Evolutionary conservation across 169 alveolate genomes (phyloP).

Genomic region (Amoebophrya sp.): DNA sequence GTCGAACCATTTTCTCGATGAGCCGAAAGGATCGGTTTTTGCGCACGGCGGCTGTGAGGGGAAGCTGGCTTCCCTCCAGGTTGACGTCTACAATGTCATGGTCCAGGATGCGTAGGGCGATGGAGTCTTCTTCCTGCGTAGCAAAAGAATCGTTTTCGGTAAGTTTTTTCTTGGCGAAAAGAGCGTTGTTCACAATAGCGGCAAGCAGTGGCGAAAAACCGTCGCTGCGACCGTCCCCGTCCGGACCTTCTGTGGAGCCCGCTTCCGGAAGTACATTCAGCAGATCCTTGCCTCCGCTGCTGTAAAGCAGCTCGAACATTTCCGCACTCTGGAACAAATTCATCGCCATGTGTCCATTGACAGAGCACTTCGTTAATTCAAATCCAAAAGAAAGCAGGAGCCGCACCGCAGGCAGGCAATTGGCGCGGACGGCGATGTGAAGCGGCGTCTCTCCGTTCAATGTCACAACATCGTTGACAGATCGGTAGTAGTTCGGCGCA

Average conservation of each 20-base stretch:
- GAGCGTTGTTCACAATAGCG: not conserved
- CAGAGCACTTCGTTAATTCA: not conserved
- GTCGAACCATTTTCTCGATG: not conserved
- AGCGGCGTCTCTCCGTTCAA: not conserved
- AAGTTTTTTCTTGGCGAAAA: too few relatives aligned
- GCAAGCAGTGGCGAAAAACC: not conserved
- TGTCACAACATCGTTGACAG: not conserved
- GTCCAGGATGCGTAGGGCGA: not conserved
- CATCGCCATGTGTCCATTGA: constrained; percentile 16
- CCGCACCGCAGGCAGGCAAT: not conserved
- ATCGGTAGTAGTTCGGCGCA: not conserved
- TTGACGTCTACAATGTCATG: not conserved
- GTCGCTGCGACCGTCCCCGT: not conserved
- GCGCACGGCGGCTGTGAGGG: not conserved
- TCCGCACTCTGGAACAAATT: not conserved
- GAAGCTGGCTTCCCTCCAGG: not conserved
- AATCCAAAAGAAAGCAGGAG: not conserved
- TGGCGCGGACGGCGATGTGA: not conserved
- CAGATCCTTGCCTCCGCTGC: not conserved
- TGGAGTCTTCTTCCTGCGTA: not conserved
- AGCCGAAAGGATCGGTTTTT: not conserved
- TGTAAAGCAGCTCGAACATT: not conserved
- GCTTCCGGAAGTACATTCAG: not conserved
- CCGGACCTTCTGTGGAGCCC: not conserved
- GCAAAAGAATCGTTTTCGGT: not conserved